Evolutionary conservation across 2,329 filamentous ascomycete genomes (phyloP), one percentile per base, ranked within the genome.

Genomic region (Microdochium trichocladiopsis): DNA sequence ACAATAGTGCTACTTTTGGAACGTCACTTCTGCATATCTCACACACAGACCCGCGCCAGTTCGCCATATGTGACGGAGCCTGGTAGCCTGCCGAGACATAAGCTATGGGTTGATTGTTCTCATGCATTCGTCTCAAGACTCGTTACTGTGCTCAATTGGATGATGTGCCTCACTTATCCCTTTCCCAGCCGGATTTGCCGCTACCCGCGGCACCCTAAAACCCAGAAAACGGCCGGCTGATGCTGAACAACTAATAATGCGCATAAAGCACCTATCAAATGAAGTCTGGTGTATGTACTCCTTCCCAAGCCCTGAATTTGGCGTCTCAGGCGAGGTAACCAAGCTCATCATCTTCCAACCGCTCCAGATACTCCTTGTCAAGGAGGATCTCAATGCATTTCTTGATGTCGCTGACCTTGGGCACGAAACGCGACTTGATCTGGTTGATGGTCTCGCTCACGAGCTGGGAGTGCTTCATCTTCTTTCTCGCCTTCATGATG

Each of bases 401-500:
- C 78, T 99, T 99, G 81, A 99, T 99, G 62, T 99, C 94, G 16
- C 83, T 79, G 25, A 99, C 82, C 73, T 95, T 95, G 41, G 94
- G 94, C 53, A 91, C 85, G 71, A 99, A 99, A 41, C 94, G 89
- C 43, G 84, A 86, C 68, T 88, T 90, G 69, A 99, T 96, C 71
- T 97, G 94, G 65, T 86, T 87, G 69, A 99, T 97, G 23, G 92
- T 95, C 73, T 99, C 94, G 65, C 90, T 87, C 51, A 99, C 91
- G 12, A 99, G 85, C 66, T 94, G 88, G 56, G 87, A 85, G 73
- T 99, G 93, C 82, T 96, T 97, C 90, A 97, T 95, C 75, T 87
- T 90, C 84, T 99, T 97, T 55, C 94, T 87, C 3, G 93, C 95
- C 77, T 99, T 99, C 94, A 99, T 99, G 75, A 99, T 96, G 65